Evolutionary conservation across 2,329 filamentous ascomycete species (phyloP), one percentile per base, ranked within the genome.

Genomic region (Paecilomyces dactylethromorphus): DNA sequence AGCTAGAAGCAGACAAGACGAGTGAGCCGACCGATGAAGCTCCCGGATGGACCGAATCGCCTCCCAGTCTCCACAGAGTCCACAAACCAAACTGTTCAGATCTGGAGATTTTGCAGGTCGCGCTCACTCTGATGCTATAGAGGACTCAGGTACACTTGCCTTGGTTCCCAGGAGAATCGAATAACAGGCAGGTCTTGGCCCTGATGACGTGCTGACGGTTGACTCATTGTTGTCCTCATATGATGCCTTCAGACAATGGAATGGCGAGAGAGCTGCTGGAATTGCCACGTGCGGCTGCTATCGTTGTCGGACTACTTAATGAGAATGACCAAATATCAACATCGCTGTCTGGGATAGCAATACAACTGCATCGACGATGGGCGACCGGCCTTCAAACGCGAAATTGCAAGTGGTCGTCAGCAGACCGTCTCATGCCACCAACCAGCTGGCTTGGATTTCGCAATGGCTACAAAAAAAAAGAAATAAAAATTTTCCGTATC

Each of bases 121-220:
- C 22, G 49, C 22, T 55, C 29, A 18, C 29, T 55, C 24, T 55
- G 21, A 22, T 32, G 10, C 24, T 22, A 15, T 55, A 26, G 32
- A 58, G 33, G 26, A 50, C 22, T 29, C 35, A 58, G 31, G 22
- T 54, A 32, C 11, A 58, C 59, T 59, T 57, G 53, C 59, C 59
- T 56, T 49, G 54, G 53, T 35, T 62, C 45, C 56, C 62, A 63
- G 50, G 54, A 60, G 45, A 63, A 60, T 26, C 62, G 62, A 54
- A 58, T 58, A 18, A 63, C 56, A 45, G 58, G 61, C 3, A 56
- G 15, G 31, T 39, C 39, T 49, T 59, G 53, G 52, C 39, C 50
- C 21, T 26, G 50, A 29, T 52, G 50, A 26, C 26, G 49, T 32
- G 39, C 50, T 50, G 53, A 39, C 32, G 18, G 18, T 21, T 15